Conservation (phyloP, 2,329 filamentous ascomycete species). For the Phoma herbarum region DNA sequence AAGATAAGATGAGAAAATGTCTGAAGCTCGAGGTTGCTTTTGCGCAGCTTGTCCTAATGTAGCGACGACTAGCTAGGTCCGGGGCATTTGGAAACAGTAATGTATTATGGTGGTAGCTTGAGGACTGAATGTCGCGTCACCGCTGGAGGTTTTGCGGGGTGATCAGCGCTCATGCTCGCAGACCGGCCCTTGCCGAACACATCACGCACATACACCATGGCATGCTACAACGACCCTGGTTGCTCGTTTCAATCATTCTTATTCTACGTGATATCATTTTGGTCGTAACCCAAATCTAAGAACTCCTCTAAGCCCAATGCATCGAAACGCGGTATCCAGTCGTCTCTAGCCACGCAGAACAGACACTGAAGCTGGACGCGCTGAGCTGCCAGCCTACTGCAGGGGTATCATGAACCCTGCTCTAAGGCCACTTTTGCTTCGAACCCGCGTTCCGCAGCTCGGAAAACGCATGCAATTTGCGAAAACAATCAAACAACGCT, state of each 20-base stretch:
- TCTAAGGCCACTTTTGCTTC: constrained; percentile 42
- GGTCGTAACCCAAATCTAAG: constrained; percentile 47
- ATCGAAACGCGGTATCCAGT: constrained; percentile 48
- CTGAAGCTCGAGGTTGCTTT: neutral
- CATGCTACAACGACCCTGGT: neutral
- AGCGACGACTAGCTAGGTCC: neutral
- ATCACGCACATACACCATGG: neutral
- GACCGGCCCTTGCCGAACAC: neutral
- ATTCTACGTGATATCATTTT: constrained; percentile 47
- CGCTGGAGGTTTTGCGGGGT: constrained; percentile 18
- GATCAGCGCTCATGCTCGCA: constrained; percentile 8
- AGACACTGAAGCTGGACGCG: constrained; percentile 47
- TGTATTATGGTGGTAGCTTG: neutral
- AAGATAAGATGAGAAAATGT: neutral
- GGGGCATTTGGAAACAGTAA: neutral
- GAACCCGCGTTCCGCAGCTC: constrained; percentile 36
- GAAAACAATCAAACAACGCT: constrained; percentile 27
- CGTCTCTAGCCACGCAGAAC: constrained; percentile 42
- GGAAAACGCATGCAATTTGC: constrained; percentile 40
- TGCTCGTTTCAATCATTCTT: constrained; percentile 14
- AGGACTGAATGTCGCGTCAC: constrained; percentile 12
- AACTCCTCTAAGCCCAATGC: constrained; percentile 53
- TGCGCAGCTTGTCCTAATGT: neutral
- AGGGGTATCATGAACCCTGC: constrained; percentile 44
- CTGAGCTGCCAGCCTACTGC: constrained; percentile 46